These are phyloP conservation scores for Solanum sejunctum DNA, from an alignment of 257 asterid species.

Conservation along the genomic window DNA sequence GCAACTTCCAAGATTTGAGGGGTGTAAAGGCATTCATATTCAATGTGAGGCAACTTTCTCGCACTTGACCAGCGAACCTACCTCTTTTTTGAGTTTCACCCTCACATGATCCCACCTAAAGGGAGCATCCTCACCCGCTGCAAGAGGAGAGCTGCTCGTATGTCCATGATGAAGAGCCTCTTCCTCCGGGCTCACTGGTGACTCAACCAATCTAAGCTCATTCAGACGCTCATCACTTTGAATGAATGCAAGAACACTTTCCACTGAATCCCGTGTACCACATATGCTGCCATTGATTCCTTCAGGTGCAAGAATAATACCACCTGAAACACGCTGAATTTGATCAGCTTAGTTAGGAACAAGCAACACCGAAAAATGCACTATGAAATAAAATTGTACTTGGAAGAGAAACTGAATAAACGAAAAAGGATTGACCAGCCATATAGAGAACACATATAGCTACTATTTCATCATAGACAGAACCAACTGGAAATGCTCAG, in stretches of 20 bases:
- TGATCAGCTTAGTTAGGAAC: slow-evolving; percentile 65
- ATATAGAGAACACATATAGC: neutral
- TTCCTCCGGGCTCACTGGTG: slow-evolving; percentile 95
- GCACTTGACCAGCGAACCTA: slow-evolving; percentile 7
- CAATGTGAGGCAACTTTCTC: neutral
- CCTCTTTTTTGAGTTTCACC: slow-evolving; percentile 94
- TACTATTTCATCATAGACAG: neutral
- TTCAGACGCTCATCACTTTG: slow-evolving; percentile 57
- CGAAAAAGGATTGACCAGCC: neutral
- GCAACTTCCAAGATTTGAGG: neutral
- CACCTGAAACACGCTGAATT: slow-evolving; percentile 95
- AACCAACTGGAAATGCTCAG: neutral
- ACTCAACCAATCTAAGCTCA: slow-evolving; percentile 71
- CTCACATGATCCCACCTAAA: slow-evolving; percentile 98
- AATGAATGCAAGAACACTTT: slow-evolving; percentile 60
- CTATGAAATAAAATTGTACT: neutral
- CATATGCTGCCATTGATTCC: slow-evolving; percentile 97
- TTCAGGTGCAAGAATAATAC: slow-evolving; percentile 95
- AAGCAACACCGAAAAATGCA: neutral
- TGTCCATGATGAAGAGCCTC: slow-evolving; percentile 98
- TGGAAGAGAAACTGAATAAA: neutral
- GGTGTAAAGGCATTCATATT: neutral
- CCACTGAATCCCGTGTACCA: slow-evolving; percentile 62
- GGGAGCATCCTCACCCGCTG: slow-evolving; percentile 99
- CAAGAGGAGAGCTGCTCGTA: slow-evolving; percentile 71